A percentile compares a stretch with the other conserved stretches of the same genome.
Evolutionary conservation across 2,329 filamentous ascomycete genomes (phyloP).

Genomic region (Emergomyces pasteurianus): DNA sequence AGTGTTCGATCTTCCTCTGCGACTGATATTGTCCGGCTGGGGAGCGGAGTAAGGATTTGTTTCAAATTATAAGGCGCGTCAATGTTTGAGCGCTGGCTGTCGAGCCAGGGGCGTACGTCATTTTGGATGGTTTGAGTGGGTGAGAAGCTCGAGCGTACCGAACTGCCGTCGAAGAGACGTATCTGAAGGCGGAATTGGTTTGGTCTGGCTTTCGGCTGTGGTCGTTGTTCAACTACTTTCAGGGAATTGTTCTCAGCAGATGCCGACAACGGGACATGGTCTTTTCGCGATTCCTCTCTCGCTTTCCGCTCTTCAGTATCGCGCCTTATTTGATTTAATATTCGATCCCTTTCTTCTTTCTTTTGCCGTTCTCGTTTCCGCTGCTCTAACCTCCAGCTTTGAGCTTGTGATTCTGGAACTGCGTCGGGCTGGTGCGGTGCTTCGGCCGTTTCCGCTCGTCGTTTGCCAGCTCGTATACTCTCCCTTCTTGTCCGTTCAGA

Average conservation of each 20-base stretch:
- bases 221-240: constrained; percentile 2
- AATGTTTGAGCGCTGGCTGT: constrained; percentile 46
- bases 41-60: constrained; percentile 65
- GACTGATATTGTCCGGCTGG: constrained; percentile 61
- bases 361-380: constrained; percentile 53
- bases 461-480: constrained; percentile 16
- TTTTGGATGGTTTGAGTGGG: constrained; percentile 48
- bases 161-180: constrained; percentile 72
- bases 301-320: constrained; percentile 59
- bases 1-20: constrained; percentile 62
- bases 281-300: constrained; percentile 32
- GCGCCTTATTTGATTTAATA: constrained; percentile 63
- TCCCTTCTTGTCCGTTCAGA: constrained; percentile 14
- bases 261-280: background rate
- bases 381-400: constrained; percentile 43
- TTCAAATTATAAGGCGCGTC: constrained; percentile 68
- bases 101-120: constrained; percentile 68
- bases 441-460: constrained; percentile 1
- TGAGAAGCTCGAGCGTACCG: constrained; percentile 60
- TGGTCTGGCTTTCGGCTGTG: constrained; percentile 5
- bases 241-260: constrained; percentile 8
- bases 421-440: background rate
- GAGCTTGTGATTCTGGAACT: constrained; percentile 30
- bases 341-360: constrained; percentile 55
- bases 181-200: constrained; percentile 56